Evolutionary conservation across 2,329 filamentous ascomycete genomes (phyloP).

Genomic region (Escovopsis sp.): DNA sequence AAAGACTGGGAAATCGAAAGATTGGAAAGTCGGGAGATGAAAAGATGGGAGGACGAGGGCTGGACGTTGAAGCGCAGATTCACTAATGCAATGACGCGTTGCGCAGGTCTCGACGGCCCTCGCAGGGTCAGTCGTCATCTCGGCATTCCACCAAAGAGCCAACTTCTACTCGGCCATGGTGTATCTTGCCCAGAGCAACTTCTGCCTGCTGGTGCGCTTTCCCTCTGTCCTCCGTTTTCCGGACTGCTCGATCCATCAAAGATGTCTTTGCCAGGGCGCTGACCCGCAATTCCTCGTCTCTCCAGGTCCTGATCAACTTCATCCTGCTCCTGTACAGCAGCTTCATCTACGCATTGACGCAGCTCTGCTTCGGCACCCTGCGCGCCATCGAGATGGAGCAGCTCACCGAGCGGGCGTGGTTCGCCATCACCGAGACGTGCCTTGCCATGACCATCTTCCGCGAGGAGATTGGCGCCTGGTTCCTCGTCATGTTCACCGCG

Average conservation of each 20-base stretch:
- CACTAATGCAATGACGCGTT: neutral
- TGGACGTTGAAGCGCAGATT: too few species aligned
- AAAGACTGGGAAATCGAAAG: too few species aligned
- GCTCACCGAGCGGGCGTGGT: constrained; percentile 95
- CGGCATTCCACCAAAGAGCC: constrained; percentile 83
- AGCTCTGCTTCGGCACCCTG: constrained; percentile 76
- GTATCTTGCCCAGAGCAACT: constrained; percentile 89
- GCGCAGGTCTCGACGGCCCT: constrained; percentile 63
- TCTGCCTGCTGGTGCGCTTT: constrained; percentile 66
- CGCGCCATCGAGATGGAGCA: constrained; percentile 93
- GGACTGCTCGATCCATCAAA: too few species aligned
- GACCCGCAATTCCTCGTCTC: neutral
- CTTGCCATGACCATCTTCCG: constrained; percentile 97
- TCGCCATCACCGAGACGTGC: constrained; percentile 90
- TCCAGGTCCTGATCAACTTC: constrained; percentile 78
- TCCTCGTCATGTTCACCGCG: constrained; percentile 89
- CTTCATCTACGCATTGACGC: constrained; percentile 75
- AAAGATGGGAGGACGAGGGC: too few species aligned
- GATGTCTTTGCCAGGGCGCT: too few species aligned
- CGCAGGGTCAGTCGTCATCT: constrained; percentile 69
- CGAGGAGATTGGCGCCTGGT: constrained; percentile 87
- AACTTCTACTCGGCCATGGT: constrained; percentile 99
- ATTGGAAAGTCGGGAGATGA: too few species aligned
- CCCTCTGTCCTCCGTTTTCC: neutral
- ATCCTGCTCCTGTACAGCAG: constrained; percentile 66